Conservation (phyloP, 805 yeast genomes). For the Blastobotrys robertii region DNA sequence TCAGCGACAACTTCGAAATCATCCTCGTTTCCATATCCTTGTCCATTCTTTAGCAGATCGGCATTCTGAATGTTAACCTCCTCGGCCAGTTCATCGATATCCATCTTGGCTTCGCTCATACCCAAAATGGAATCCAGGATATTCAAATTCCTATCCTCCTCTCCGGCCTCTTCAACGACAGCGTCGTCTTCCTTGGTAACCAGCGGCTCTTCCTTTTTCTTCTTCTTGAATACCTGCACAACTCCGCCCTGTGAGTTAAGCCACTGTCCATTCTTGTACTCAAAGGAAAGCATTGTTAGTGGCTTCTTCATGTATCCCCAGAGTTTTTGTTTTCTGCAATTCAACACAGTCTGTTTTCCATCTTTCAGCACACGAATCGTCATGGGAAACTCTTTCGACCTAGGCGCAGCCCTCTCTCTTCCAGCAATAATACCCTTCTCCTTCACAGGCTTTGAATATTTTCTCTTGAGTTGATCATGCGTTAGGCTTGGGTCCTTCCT, state of each 20-base stretch:
- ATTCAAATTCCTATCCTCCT: conserved; percentile 33
- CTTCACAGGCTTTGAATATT: conserved; percentile 22
- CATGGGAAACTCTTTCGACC: conserved; percentile 43
- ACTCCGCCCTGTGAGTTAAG: conserved; percentile 70
- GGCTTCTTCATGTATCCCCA: conserved; percentile 84
- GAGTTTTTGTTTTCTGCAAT: conserved; percentile 62
- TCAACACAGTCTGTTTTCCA: conserved; percentile 47
- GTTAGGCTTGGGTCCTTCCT: conserved; percentile 30
- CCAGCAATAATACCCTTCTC: conserved; percentile 41
- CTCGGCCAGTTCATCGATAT: neutral
- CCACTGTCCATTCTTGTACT: conserved; percentile 64
- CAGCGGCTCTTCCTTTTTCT: conserved; percentile 21
- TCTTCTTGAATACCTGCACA: conserved; percentile 38
- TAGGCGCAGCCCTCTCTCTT: conserved; percentile 45
- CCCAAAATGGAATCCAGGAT: conserved; percentile 41
- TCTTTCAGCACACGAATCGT: conserved; percentile 8
- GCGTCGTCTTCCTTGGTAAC: conserved; percentile 25
- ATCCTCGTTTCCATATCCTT: conserved; percentile 1
- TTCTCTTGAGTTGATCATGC: conserved; percentile 23
- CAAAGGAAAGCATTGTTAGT: conserved; percentile 49
- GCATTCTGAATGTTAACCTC: conserved; percentile 19
- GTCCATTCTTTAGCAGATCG: conserved; percentile 11
- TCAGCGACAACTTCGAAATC: neutral
- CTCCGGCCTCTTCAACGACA: conserved; percentile 32
- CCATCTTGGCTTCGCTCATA: conserved; percentile 28